Evolutionary conservation across 192 early-diverging fungal species (phyloP), one percentile per base, ranked within the genome.

Genomic region (Coemansia javaensis): DNA sequence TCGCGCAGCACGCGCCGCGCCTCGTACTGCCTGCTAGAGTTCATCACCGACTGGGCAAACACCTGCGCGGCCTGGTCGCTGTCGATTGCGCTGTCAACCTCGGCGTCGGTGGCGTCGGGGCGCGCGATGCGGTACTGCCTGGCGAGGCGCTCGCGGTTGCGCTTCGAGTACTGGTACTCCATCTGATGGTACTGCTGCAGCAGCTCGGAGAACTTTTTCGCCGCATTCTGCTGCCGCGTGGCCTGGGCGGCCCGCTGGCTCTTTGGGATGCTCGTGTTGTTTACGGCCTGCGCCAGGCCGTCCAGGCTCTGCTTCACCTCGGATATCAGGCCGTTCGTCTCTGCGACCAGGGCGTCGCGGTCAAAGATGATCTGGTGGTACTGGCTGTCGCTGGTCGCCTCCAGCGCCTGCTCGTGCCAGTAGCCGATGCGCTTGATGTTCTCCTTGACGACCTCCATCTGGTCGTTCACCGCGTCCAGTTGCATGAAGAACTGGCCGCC

Each of bases 21-120:
- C 31, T 66, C 60, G 15, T 62, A 51, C 8, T 61, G 24, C 9
- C 64, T 52, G 50, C 22, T 61, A 40, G 56, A 51, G 18, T 37
- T 42, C 63, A 72, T 63, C 13, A 77, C 59, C 0, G 68, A 50
- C 41, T 72, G 63, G 4, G 75, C 63, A 68, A 77, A 77, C 46
- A 72, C 63, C 44, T 71, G 64, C 13, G 64, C 64, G 20, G 75
- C 75, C 40, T 66, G 63, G 42, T 69, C 70, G 45, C 51, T 58
- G 34, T 78, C 61, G 31, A 73, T 47, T 35, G 69, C 76, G 13
- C 47, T 53, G 24, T 56, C 44, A 20, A 73, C 59, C 27, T 78
- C 69, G 3, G 57, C 57, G 16, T 68, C 65, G 4, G 69, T 59
- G 10, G 69, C 69, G 9, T 68, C 65, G 25, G 76, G 76, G 46